Percentiles rank a stretch among this genome's conserved stretches.
Evolutionary conservation across 2,329 filamentous ascomycete species (phyloP).

Genomic region (Fusarium tuaranense): DNA sequence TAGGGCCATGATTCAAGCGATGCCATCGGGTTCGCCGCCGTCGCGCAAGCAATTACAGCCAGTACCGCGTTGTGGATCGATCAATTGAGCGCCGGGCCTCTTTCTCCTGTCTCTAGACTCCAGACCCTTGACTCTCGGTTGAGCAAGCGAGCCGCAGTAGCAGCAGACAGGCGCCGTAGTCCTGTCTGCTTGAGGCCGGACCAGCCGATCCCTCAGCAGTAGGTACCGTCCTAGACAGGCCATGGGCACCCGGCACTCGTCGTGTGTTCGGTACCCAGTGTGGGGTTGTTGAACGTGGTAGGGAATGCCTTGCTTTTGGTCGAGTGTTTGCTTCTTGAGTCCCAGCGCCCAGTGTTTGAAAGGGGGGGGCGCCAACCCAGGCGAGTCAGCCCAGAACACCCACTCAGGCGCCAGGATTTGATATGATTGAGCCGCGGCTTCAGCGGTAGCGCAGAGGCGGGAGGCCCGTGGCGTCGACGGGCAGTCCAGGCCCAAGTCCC

Average conservation of each 20-base stretch:
- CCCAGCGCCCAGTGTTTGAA: conserved; percentile 18
- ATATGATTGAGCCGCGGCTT: conserved; percentile 37
- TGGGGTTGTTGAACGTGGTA: conserved; percentile 24
- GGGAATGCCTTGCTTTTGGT: conserved; percentile 31
- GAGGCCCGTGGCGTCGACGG: conserved; percentile 41
- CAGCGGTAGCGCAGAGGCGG: conserved; percentile 41
- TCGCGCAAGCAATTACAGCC: conserved; percentile 37
- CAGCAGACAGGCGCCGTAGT: not conserved
- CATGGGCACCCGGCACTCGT: conserved; percentile 32
- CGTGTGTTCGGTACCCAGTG: conserved; percentile 30
- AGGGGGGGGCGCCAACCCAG: conserved; percentile 13
- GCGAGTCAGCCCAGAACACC: conserved; percentile 32
- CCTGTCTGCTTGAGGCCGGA: conserved; percentile 21
- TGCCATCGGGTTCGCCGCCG: conserved; percentile 36
- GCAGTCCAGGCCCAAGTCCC: conserved; percentile 44
- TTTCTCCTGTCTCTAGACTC: not conserved
- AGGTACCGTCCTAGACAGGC: not conserved
- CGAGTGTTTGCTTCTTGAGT: conserved; percentile 26
- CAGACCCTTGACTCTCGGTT: not conserved
- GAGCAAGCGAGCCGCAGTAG: not conserved
- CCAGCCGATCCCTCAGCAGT: conserved; percentile 11
- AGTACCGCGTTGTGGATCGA: conserved; percentile 30
- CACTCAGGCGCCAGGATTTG: conserved; percentile 29
- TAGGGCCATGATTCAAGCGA: conserved; percentile 37
- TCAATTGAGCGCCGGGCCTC: conserved; percentile 9